Evolutionary conservation across 805 yeast species (phyloP).

Genomic region (Myxozyma nipponensis): DNA sequence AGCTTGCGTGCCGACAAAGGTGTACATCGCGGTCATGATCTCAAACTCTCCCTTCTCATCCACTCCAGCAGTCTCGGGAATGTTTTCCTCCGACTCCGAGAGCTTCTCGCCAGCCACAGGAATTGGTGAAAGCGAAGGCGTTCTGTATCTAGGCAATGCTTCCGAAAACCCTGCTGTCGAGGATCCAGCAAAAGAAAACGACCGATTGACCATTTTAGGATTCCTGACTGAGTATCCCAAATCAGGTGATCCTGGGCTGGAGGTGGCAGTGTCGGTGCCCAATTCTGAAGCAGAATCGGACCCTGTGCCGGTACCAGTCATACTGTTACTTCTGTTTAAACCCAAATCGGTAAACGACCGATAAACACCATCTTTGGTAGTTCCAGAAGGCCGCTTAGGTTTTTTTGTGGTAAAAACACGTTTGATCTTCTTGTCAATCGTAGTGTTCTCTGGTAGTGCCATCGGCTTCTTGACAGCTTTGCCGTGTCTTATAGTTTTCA

Average conservation of each 20-base stretch:
- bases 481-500: conserved; percentile 30
- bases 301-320: conserved; percentile 9
- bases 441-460: conserved; percentile 25
- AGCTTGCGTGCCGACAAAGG: conserved; percentile 38
- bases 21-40: conserved; percentile 35
- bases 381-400: conserved; percentile 20
- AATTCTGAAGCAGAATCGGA: conserved; percentile 12
- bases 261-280: conserved; percentile 2
- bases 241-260: not conserved
- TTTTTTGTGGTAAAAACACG: conserved; percentile 37
- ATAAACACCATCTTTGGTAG: conserved; percentile 20
- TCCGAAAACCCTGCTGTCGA: conserved; percentile 7
- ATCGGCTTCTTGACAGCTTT: conserved; percentile 33
- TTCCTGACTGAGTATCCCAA: not conserved
- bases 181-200: conserved; percentile 4
- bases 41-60: conserved; percentile 32
- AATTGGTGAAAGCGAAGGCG: not conserved
- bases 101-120: conserved; percentile 1
- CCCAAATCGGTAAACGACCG: conserved; percentile 10
- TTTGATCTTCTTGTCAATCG: conserved; percentile 22
- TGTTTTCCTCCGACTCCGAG: not conserved
- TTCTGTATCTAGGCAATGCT: conserved; percentile 1
- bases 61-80: conserved; percentile 3
- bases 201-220: conserved; percentile 3
- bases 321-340: conserved; percentile 1